Conservation (phyloP, 2,329 filamentous ascomycete species). For the Ascocoryne sarcoides region DNA sequence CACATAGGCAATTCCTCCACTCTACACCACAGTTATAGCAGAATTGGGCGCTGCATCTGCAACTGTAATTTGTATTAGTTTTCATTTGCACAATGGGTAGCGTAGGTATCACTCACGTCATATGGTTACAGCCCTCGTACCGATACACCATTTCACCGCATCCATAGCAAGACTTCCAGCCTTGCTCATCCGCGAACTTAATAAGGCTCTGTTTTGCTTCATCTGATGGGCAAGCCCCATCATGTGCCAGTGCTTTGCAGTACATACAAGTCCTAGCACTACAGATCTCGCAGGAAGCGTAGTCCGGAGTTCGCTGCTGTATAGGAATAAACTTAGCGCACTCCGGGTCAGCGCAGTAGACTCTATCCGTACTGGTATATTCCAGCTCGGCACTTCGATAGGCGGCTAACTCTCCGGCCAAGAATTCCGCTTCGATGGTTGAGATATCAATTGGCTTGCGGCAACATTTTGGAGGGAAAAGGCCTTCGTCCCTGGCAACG, state of each 20-base stretch:
- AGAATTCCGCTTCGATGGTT: constrained; percentile 16
- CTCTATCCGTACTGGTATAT: constrained; percentile 17
- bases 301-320: constrained; percentile 6
- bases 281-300: constrained; percentile 11
- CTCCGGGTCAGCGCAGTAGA: constrained; percentile 15
- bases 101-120: constrained; percentile 13
- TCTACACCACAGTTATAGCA: neutral
- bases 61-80: constrained; percentile 7
- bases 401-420: neutral
- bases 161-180: constrained; percentile 13
- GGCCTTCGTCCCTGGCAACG: constrained; percentile 18
- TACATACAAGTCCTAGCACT: constrained; percentile 13
- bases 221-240: constrained; percentile 12
- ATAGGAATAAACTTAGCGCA: constrained; percentile 15
- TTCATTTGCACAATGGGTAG: constrained; percentile 6
- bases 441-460: constrained; percentile 15
- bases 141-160: constrained; percentile 14
- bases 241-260: constrained; percentile 12
- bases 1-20: constrained; percentile 16
- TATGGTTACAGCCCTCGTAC: constrained; percentile 14
- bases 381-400: constrained; percentile 5
- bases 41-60: neutral
- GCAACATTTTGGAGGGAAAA: constrained; percentile 20
- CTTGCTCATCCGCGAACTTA: constrained; percentile 10
- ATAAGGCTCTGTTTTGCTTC: constrained; percentile 13